Conservation (phyloP, 169 alveolate genomes). For the Cryptosporidium ryanae region DNA sequence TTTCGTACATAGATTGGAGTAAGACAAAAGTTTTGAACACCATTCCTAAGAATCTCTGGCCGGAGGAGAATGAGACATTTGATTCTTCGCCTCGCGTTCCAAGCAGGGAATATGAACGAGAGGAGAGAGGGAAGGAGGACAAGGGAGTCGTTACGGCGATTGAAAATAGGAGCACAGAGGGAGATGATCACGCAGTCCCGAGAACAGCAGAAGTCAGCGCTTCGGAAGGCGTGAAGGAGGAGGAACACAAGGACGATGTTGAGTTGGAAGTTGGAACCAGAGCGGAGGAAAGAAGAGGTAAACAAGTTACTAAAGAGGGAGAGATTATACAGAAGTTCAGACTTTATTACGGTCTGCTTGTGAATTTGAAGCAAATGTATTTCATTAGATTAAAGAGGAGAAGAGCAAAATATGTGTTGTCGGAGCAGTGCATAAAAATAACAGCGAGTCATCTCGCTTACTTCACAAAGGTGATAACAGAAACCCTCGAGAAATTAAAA, state of each 20-base stretch:
- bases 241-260: not conserved
- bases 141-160: not conserved
- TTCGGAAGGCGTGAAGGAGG: not conserved
- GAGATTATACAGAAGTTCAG: too few relatives aligned
- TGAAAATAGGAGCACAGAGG: not conserved
- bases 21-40: slow-evolving; percentile 1
- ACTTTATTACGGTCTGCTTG: not conserved
- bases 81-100: not conserved
- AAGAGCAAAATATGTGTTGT: not conserved
- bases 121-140: not conserved
- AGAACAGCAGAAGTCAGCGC: not conserved
- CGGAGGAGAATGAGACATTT: not conserved
- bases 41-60: slow-evolving; percentile 48
- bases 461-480: not conserved
- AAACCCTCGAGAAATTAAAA: not conserved
- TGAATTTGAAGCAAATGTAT: slow-evolving; percentile 14
- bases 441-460: slow-evolving; percentile 20
- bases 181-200: not conserved
- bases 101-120: not conserved
- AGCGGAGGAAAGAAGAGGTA: not conserved
- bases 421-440: slow-evolving; percentile 19
- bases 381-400: slow-evolving; percentile 13
- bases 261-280: not conserved
- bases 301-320: too few relatives aligned
- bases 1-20: slow-evolving; percentile 17